These are phyloP conservation scores for Naganishia liquefaciens DNA, from an alignment of 1,284 basidiomycete genomes.

Conservation along the genomic window DNA sequence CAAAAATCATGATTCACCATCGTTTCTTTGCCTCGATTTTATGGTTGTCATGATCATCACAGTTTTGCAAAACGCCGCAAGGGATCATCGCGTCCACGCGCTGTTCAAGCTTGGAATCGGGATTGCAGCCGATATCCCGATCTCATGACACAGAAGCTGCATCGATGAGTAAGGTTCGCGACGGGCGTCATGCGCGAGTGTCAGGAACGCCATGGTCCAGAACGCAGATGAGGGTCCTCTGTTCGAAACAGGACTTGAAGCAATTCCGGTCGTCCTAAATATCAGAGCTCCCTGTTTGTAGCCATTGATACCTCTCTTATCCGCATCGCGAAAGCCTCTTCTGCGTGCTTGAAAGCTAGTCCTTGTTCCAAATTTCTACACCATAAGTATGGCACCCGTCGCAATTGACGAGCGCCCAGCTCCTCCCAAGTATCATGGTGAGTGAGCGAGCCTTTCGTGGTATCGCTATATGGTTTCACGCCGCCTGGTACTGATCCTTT, in stretches of 20 bases:
- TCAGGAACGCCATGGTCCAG: not conserved
- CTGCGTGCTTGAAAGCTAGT: not conserved
- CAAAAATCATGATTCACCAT: no score
- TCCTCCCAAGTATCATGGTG: conserved; percentile 44
- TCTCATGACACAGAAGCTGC: not conserved
- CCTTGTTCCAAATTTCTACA: not conserved
- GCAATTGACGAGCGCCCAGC: conserved; percentile 30
- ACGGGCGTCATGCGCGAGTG: conserved; percentile 2
- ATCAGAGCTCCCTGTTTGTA: no score
- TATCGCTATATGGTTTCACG: not conserved
- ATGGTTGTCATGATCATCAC: no score
- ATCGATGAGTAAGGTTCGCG: not conserved
- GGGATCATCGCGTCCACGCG: no score
- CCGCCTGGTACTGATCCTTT: conserved; percentile 3
- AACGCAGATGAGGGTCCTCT: not conserved
- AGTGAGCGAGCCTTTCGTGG: conserved; percentile 11
- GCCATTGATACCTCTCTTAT: no score
- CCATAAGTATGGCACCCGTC: conserved; percentile 15
- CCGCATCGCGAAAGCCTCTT: no score
- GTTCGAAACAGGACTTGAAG: not conserved
- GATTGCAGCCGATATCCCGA: not conserved
- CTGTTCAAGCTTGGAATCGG: not conserved
- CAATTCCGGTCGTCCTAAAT: no score
- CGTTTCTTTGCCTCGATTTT: no score
- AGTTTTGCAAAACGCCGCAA: no score